Base-by-base conservation (phyloP, 352 stramenopile genomes). In the Phytopythium montanum region DNA sequence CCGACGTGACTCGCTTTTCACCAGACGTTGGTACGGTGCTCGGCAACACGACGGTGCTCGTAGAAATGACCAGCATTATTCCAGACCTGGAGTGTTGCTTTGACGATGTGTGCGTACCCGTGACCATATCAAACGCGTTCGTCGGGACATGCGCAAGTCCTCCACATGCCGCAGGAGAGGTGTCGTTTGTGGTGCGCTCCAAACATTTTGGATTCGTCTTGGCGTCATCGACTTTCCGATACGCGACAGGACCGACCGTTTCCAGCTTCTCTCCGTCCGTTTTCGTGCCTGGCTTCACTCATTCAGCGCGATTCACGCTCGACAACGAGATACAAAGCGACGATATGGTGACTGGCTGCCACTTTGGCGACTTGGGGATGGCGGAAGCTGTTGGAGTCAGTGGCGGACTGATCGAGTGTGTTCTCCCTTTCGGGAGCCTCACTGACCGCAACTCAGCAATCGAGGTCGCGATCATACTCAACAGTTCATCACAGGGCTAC, bases 1-100 rank as follows among this genome's bases (percentile, higher is more conserved):
- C 75, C 6, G 33, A 57, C 7, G 44, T 87, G 5, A 54, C 28
- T 5, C 53, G 3, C 7, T 53, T 76, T 28, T 56, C 25, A 14
- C 79, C 74, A 44, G 16, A 13, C 4, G 33, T 46, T 38, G 79
- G 73, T 0, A 25, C 65, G n/a, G 45, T 26, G 12, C 26, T 28
- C 29, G 65, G 64, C 36, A 68, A 61, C 21, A 80, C 65, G 10
- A 36, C 3, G 8, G 46, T 89, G 6, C 9, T n/a, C n/a, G 18
- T 89, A 9, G 25, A 31, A 21, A 73, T 71, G 4, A 29, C 54
- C 10, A 25, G 72, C 33, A 68, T 85, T 19, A 31, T 33, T 1
- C 44, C 55, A 16, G 56, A 63, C 0, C 75, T 80, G 63, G 54
- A 52, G 2, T 88, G 79, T 56, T 88, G 76, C 44, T 86, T 88